Percentiles rank a stretch among this genome's conserved stretches.
phyloP scores from a whole-genome alignment of 768 basidiomycete species.

The Podaxis pistillaris region DNA sequence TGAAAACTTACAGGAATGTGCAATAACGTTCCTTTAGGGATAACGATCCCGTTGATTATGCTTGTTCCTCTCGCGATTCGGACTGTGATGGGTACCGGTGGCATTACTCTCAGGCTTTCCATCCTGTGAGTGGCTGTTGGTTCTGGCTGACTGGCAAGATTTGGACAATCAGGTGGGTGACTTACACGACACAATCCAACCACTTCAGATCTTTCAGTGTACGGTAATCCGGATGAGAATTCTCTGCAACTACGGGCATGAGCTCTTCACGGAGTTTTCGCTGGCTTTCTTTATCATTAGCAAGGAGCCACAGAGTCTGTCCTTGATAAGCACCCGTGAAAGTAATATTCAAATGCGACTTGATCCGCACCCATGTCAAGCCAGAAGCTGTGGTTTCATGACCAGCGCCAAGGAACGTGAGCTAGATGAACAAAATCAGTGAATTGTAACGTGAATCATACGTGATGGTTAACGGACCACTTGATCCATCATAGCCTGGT shows the following conservation, averaged over 20 bases:
- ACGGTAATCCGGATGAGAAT: slow-evolving; percentile 36
- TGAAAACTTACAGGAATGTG: slow-evolving; percentile 32
- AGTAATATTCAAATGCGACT: background rate
- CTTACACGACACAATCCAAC: slow-evolving; percentile 41
- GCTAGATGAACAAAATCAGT: slow-evolving; percentile 20
- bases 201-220: slow-evolving; percentile 36
- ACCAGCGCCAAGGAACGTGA: slow-evolving; percentile 49
- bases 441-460: background rate
- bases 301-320: slow-evolving; percentile 52
- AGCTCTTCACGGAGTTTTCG: slow-evolving; percentile 52
- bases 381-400: slow-evolving; percentile 48
- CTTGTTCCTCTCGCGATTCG: slow-evolving; percentile 37
- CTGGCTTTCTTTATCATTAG: slow-evolving; percentile 49
- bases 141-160: background rate
- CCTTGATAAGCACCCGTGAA: background rate
- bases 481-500: slow-evolving; percentile 39
- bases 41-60: slow-evolving; percentile 38
- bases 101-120: slow-evolving; percentile 39
- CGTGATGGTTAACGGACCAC: slow-evolving; percentile 22
- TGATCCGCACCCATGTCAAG: slow-evolving; percentile 40
- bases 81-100: slow-evolving; percentile 38
- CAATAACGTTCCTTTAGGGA: slow-evolving; percentile 43
- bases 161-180: background rate
- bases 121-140: slow-evolving; percentile 24
- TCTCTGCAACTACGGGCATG: slow-evolving; percentile 31